Base-by-base conservation (phyloP, 129 eudicot species). In the Tagetes erecta region DNA sequence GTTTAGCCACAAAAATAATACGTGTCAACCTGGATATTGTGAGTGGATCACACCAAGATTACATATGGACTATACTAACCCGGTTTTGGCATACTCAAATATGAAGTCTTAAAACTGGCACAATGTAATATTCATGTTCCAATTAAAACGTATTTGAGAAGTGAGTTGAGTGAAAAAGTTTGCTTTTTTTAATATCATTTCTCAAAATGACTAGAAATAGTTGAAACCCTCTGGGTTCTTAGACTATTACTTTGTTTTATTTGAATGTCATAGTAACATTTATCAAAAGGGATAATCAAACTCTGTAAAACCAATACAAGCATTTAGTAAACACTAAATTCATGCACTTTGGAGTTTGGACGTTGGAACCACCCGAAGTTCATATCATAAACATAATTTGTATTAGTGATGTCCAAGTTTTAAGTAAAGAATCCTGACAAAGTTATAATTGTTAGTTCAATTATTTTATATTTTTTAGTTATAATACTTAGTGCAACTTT, bases 311-410 rank as follows among this genome's bases (percentile, higher is more conserved):
- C 76, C 40, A 12, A 4, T 68, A 41, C 0, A 50, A 33, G 31
- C 58, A 40, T 58, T 11, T 12, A 44, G n/a, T 31, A 3, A 42
- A 12, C 40, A 13, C 55, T 45, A 9, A 34, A 33, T 31, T 4
- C 34, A 58, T 58, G 35, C 68, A 73, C 36, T 42, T 59, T 58
- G 35, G 45, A 73, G 13, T 57, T 59, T 58, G 35, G 68, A 58
- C 8, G 7, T 30, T 27, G 39, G 66, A 53, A 71, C 51, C 53
- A 27, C 67, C 40, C 76, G 27, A 71, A 58, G 35, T 57, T 30
- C 44, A 44, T 31, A n/a, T 57, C 4, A 6, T 59, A 44, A 70
- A 73, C 77, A 41, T 5, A 34, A 31, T 60, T 34, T 47, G 7
- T 41, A 47, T 34, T 44, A 5, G 36, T 35, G 20, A n/a, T 74